A percentile compares a stretch with the other conserved stretches of the same genome.
Conservation (phyloP, 2,329 filamentous ascomycete species). For the Sporothrix humicola region DNA sequence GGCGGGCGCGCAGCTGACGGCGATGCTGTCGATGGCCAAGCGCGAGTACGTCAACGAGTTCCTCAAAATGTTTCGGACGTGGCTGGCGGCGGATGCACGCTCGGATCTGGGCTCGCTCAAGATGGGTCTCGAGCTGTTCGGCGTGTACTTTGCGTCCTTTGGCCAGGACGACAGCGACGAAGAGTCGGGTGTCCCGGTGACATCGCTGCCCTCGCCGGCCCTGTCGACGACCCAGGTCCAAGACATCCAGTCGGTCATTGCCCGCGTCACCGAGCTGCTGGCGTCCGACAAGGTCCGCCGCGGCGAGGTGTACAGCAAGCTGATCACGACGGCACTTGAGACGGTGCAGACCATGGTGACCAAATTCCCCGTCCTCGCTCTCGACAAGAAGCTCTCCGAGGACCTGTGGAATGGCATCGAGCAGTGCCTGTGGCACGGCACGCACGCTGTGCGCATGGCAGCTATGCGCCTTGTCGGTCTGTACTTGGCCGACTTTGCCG, state of each 20-base stretch:
- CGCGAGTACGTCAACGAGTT: constrained; percentile 74
- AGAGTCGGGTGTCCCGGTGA: constrained; percentile 13
- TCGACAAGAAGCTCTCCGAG: constrained; percentile 52
- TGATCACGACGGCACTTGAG: constrained; percentile 75
- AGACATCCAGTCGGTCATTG: constrained; percentile 68
- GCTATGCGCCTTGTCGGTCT: constrained; percentile 74
- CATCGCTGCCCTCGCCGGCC: constrained; percentile 8
- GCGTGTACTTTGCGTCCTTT: constrained; percentile 77
- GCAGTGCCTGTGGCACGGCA: constrained; percentile 71
- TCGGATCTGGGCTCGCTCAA: constrained; percentile 72
- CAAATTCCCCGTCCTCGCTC: constrained; percentile 69
- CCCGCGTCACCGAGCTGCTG: constrained; percentile 59
- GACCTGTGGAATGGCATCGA: constrained; percentile 75
- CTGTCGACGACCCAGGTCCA: constrained; percentile 63
- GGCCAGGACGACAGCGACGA: constrained; percentile 14
- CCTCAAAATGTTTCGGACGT: constrained; percentile 71
- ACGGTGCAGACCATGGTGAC: constrained; percentile 71
- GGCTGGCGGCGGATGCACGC: constrained; percentile 61
- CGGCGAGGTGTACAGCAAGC: constrained; percentile 52
- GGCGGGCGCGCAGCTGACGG: constrained; percentile 78
- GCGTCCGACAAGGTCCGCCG: constrained; percentile 62
- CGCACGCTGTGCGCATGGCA: constrained; percentile 76
- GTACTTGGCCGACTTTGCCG: constrained; percentile 79
- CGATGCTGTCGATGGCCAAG: constrained; percentile 79
- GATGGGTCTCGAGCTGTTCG: constrained; percentile 71